Evolutionary conservation across 768 basidiomycete genomes (phyloP), one percentile per base, ranked within the genome.

Genomic region (Tephrocybe sp.): DNA sequence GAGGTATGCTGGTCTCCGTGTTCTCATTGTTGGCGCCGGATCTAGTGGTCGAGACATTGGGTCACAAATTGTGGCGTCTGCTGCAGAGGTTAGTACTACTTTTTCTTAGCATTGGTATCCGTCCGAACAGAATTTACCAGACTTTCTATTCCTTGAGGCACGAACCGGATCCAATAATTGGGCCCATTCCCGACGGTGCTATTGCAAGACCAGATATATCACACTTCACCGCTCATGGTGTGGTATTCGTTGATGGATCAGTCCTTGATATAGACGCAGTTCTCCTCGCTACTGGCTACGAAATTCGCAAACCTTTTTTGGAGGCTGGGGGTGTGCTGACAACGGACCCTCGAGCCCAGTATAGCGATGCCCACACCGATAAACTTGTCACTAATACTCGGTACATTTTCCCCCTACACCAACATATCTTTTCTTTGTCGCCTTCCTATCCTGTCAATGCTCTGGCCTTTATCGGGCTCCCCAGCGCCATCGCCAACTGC

Each of bases 281-380:
- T 28, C 56, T 84, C 22, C 72, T 83, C 12, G 80, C 65, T 0
- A 84, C 80, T 0, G 83, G 83, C 7, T 84, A 84, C 58, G 69
- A 81, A 48, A 52, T 76, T 41, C 69, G 68, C 18, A 66, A 80
- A 6, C 82, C 81, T 0, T 83, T 83, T 57, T 58, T 72, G 9
- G 65, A 69, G 12, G 42, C 53, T 13, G 61, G 65, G 1, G 56
- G 58, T 22, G 58, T 56, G 9, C 55, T 72, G 62, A 75, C 24
- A 47, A 66, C 61, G 5, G 60, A 65, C 48, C 64, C 53, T 18
- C 48, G 47, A 9, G 67, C 64, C 8, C 61, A 55, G 21, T 64
- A 62, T 35, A 69, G 64, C 45, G 46, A 55, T 12, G 58, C 65
- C 6, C 41, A 58, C 30, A 26, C 44, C 16, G 41, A 43, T 31